Evolutionary conservation across 1,139 yeast genomes (phyloP), one percentile per base, ranked within the genome.

Genomic region (Scheffersomyces cryptocercus): DNA sequence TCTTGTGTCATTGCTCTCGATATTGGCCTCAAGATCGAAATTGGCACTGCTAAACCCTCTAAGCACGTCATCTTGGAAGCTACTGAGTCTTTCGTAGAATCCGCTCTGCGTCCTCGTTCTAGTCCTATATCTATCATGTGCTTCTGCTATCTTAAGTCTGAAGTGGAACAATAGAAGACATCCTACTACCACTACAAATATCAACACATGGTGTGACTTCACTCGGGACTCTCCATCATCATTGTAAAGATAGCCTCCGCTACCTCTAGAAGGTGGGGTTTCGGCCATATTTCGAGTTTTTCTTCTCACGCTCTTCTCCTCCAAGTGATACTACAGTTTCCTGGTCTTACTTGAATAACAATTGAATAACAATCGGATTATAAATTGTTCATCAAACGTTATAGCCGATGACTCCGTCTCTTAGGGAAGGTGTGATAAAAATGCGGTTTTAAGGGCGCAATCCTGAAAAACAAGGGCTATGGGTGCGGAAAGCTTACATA

Each of bases 11-110:
- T 67, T 67, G 10, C 64, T 61, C 11, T 69, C 53, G 46, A 85
- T 82, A 38, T 75, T 71, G 11, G 67, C 53, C 5, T 57, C 56
- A 28, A 87, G 60, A 58, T 84, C 80, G 56, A 88, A 88, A 32
- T 68, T 77, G 35, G 64, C 68, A 13, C 95, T 86, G 33, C 73
- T 68, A 32, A 88, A 64, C 0, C 96, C 96, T n/a, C 70, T 68
- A 41, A 82, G 88, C 20, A 81, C 56, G 59, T 88, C 95, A 11
- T 71, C 71, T 36, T 68, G 66, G 58, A 86, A 86, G 1, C 83
- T 68, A 29, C 49, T 56, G 8, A 29, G 13, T 28, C 31, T 11
- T 13, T 9, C 45, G 20, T n/a, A 44, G 34, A 36, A 31, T 12
- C 48, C 44, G 14, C 30, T 39, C 4, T 13, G 13, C 12, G 38